Evolutionary conservation across 1,284 basidiomycete species (phyloP), one percentile per base, ranked within the genome.

Genomic region (Sutorius eximius): DNA sequence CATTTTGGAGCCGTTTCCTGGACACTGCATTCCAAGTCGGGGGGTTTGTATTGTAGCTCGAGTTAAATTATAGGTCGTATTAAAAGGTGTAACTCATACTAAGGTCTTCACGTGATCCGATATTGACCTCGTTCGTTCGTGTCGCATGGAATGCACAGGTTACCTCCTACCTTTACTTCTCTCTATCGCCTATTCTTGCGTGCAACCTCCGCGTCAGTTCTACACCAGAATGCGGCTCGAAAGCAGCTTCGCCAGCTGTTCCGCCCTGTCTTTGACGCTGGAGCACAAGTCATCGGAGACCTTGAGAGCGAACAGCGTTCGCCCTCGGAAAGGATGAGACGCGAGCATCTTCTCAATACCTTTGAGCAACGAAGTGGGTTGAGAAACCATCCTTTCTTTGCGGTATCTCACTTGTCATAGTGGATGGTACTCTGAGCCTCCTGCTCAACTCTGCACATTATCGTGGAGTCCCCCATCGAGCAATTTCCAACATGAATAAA

Each of bases 181-280:
- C 62, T 85, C 1, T 89, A 89, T 59, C 77, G 87, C 12, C 72
- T 89, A 3, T 78, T 85, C 54, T 71, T 89, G 38, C 78, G 86
- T 18, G 75, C 81, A 13, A 74, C 73, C 32, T 82, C 82, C n/a
- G 81, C 82, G 5, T 75, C 85, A 10, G 84, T 87, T n/a, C 73
- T 87, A 5, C 78, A 85, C 58, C 75, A 86, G 30, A 67, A 63
- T 20, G 54, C 62, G 15, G 76, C 80, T 4, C 77, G 74, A 16
- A 65, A 67, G 32, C 72, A 77, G 49, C 65, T 87, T 8, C 75
- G 80, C 40, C 63, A 60, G 20, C 66, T 86, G n/a, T 85, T 79
- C 71, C 72, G 83, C 33, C 82, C 82, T 15, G 65, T 73, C 2
- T 88, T 87, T 58, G 76, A 80, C 32, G 74, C 74, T 29, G 86